Conservation (phyloP, 306 rosid genomes). For the Dryas drummondii region DNA sequence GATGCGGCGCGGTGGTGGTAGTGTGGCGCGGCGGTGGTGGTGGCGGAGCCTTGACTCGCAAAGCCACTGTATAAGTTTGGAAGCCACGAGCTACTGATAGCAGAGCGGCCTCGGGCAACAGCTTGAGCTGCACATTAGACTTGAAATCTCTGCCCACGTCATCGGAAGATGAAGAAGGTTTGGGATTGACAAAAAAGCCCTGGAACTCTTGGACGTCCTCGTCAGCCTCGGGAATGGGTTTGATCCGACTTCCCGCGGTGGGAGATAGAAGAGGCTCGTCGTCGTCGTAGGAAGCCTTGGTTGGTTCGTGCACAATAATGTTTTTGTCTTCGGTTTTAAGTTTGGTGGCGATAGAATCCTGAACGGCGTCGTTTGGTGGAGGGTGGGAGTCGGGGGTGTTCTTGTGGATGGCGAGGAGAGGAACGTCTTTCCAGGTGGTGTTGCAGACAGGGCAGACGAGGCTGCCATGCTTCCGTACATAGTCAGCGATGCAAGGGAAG, state of each 20-base stretch:
- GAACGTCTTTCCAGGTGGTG: constrained; percentile 83
- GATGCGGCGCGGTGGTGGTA: constrained; percentile 4
- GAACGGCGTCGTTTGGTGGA: neutral
- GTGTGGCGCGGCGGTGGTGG: constrained; percentile 21
- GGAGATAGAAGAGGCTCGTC: constrained; percentile 73
- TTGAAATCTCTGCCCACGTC: constrained; percentile 36
- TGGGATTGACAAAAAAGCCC: constrained; percentile 70
- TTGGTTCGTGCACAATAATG: neutral
- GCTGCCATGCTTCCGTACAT: constrained; percentile 61
- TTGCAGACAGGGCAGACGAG: constrained; percentile 88
- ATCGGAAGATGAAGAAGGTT: constrained; percentile 49
- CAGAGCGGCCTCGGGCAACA: constrained; percentile 72
- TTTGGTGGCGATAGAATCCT: neutral
- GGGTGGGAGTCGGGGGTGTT: constrained; percentile 10
- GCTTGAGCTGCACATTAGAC: constrained; percentile 55
- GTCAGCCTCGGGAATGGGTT: constrained; percentile 69
- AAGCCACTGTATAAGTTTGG: constrained; percentile 62
- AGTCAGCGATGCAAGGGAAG: constrained; percentile 80
- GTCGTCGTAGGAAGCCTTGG: constrained; percentile 46
- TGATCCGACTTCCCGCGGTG: constrained; percentile 43
- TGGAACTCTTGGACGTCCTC: constrained; percentile 70
- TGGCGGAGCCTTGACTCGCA: constrained; percentile 71
- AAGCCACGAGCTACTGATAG: constrained; percentile 48
- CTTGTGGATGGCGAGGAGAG: constrained; percentile 69
- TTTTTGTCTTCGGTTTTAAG: constrained; percentile 22